Evolutionary conservation across 371 early-diverging fungal genomes (phyloP).

Genomic region (Apophysomyces variabilis): DNA sequence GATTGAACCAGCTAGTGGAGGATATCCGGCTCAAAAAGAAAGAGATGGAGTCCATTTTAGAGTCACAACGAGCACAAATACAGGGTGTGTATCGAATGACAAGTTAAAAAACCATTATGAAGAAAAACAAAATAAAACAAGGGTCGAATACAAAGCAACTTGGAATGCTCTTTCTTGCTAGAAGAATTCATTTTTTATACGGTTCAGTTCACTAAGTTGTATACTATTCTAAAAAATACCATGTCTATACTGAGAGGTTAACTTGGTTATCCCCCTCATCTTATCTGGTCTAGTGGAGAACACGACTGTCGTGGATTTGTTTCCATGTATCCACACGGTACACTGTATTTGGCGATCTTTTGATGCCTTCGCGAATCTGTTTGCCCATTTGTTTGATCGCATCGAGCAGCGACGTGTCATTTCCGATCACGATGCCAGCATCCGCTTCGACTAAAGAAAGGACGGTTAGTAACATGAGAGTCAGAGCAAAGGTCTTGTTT

Average conservation of each 20-base stretch:
- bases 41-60: conserved; percentile 26
- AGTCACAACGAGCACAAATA: conserved; percentile 20
- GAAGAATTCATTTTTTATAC: not conserved
- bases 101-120: not conserved
- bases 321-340: conserved; percentile 16
- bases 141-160: too few relatives aligned
- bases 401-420: conserved; percentile 36
- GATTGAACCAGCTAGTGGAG: conserved; percentile 16
- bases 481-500: not conserved
- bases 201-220: too few relatives aligned
- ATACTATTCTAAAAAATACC: too few relatives aligned
- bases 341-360: not conserved
- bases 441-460: conserved; percentile 46
- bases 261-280: not conserved
- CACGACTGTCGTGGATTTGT: conserved; percentile 4
- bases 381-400: conserved; percentile 16
- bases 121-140: too few relatives aligned
- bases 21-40: conserved; percentile 22
- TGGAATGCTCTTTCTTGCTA: not conserved
- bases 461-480: not conserved
- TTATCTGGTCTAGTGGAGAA: not conserved
- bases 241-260: not conserved
- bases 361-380: conserved; percentile 17
- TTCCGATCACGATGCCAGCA: conserved; percentile 58
- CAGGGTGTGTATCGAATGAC: not conserved